Base-by-base conservation (phyloP, 805 yeast species). In the Lachancea lanzarotensis region DNA sequence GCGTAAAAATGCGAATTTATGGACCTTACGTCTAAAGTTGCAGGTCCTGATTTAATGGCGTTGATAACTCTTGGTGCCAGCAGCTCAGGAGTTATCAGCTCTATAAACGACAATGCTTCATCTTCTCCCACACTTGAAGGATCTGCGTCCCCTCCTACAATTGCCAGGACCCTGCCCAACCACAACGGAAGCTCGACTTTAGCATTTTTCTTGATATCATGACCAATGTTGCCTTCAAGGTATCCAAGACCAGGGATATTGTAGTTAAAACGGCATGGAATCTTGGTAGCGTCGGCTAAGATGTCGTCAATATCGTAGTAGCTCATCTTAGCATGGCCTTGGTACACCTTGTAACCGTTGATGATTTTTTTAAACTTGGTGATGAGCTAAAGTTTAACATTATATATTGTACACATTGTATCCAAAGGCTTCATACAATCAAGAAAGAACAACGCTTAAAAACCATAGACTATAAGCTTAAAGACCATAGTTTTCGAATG, bases 241-340 rank as follows among this genome's bases (percentile, higher is more conserved):
- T 82, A 87, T 2, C 96, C 97, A n/a, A 91, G 68, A 0, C 93
- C 91, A 0, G 95, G 95, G 7, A 88, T 82, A 0, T 82, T 74
- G 38, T 81, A 75, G 51, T 83, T 81, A 68, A 90, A 88, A 43
- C 75, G 78, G 56, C 91, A 80, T 0, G 96, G 96, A 7, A 90
- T 68, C 56, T 81, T 81, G 69, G 79, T 82, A 2, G 76, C 72
- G 49, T 81, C 88, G 0, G 90, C 78, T 16, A 83, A 68, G 11
- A 84, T 81, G 52, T 84, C 93, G 53, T 85, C 93, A 5, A 85
- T 68, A 59, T 84, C 90, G 66, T 81, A 85, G 65, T 85, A 85
- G 0, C 68, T 65, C 69, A 67, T 67, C 16, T 5, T 26, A 11
- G 13, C 29, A 19, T 35, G 25, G 38, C 19, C 19, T 15, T 12